These are phyloP conservation scores for Dianthus caryophyllus DNA, from an alignment of 148 eudicot species.

Conservation along the genomic window DNA sequence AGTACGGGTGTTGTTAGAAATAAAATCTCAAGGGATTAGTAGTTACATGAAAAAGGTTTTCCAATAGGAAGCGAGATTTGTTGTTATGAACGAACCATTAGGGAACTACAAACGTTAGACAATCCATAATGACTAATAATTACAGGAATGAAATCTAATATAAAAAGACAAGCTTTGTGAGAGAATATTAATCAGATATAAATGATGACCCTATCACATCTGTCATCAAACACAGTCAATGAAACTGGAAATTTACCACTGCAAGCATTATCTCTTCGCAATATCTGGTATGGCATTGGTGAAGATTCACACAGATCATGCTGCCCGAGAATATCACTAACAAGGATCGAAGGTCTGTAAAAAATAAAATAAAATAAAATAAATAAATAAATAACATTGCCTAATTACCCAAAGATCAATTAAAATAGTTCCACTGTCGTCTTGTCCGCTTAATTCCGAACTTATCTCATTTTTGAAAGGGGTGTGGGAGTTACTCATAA, in stretches of 20 bases:
- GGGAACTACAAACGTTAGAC: too few species aligned
- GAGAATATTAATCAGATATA: neutral
- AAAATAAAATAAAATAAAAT: too few species aligned
- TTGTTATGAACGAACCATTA: neutral
- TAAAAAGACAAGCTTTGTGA: too few species aligned
- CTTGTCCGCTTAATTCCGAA: neutral
- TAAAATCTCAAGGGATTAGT: slow-evolving; percentile 1
- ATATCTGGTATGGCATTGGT: slow-evolving; percentile 40
- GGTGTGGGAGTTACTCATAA: neutral
- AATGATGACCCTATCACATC: neutral
- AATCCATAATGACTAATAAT: too few species aligned
- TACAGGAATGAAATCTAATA: too few species aligned
- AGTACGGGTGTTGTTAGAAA: neutral
- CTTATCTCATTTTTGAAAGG: neutral
- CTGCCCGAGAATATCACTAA: slow-evolving; percentile 79
- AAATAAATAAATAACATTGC: slow-evolving; percentile 8
- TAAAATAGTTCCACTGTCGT: neutral
- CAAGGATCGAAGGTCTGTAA: slow-evolving; percentile 84
- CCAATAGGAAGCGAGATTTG: neutral
- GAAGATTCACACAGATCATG: slow-evolving; percentile 52
- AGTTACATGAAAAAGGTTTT: neutral
- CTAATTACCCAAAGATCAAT: neutral
- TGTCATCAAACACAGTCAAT: neutral
- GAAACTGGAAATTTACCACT: slow-evolving; percentile 40
- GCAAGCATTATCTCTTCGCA: slow-evolving; percentile 49